Evolutionary conservation across 768 basidiomycete genomes (phyloP), one percentile per base, ranked within the genome.

Genomic region (Suillus americanus): DNA sequence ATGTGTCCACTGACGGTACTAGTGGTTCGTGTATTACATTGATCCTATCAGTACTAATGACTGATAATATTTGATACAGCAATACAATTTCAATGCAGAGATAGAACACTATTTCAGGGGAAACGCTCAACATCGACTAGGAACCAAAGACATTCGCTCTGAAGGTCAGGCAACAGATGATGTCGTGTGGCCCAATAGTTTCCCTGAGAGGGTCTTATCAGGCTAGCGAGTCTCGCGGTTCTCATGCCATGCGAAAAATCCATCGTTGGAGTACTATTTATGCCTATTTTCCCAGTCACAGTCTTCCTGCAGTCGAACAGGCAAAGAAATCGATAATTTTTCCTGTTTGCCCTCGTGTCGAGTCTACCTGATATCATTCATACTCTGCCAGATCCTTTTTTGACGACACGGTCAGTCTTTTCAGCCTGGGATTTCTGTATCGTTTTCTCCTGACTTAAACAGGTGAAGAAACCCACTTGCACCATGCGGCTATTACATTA

Each of bases 341-440:
- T 91, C 3, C 78, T 95, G 41, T 92, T 96, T 68, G 94, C 94
- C 3, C 80, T 94, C 5, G 90, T 92, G 3, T 81, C 95, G 16
- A 85, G 87, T 70, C 80, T 95, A 38, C 85, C 87, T 9, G 88
- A 46, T n/a, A 18, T 18, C 40, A 41, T 41, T 5, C 8, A 46
- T n/a, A n/a, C 13, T 28, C 14, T 50, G 3, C 25, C 48, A 89
- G 71, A 75, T 62, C 89, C 7, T 41, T 20, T 73, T 96, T 95
- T 71, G 86, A 88, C 59, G 88, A 94, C 73, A 94, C 94, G 84
- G 91, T 89, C 62, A 53, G 74, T 66, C 38, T 60, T 61, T 53
- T 62, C 33, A 20, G 28, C 51, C 20, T 30, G 63, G 12, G 18
- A 35, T 33, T 12, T 14, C 20, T 35, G 38, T 43, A 5, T 43